Conservation (phyloP, 306 rosid genomes). For the Quercus glauca region DNA sequence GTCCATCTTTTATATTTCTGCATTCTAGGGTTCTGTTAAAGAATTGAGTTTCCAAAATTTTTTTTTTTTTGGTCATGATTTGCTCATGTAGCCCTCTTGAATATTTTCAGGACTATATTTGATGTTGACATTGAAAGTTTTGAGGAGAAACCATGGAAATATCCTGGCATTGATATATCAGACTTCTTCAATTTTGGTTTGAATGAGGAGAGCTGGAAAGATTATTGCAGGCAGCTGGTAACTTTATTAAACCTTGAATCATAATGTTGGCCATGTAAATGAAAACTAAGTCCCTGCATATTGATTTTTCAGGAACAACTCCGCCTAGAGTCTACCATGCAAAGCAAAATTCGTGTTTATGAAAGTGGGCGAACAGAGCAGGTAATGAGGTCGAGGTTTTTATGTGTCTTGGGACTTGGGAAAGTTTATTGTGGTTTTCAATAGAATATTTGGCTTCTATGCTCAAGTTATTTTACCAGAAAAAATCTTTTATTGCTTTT, state of each 20-base stretch:
- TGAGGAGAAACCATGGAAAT: slow-evolving; percentile 97
- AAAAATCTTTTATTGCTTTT: background rate
- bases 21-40: background rate
- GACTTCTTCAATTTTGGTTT: slow-evolving; percentile 94
- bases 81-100: slow-evolving; percentile 24
- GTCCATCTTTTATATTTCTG: background rate
- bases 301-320: slow-evolving; percentile 74
- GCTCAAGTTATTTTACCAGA: background rate
- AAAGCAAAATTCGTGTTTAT: slow-evolving; percentile 94
- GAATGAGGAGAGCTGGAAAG: slow-evolving; percentile 95
- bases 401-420: background rate
- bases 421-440: background rate
- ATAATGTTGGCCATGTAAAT: slow-evolving; percentile 6
- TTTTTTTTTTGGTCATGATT: background rate
- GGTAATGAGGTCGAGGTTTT: slow-evolving; percentile 40
- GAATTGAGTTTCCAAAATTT: slow-evolving; percentile 9
- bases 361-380: slow-evolving; percentile 98
- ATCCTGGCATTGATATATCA: slow-evolving; percentile 67
- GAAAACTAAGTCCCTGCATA: slow-evolving; percentile 19
- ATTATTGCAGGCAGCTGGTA: slow-evolving; percentile 99
- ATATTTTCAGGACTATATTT: slow-evolving; percentile 82
- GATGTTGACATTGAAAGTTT: slow-evolving; percentile 86
- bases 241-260: slow-evolving; percentile 9
- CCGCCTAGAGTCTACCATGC: slow-evolving; percentile 98
- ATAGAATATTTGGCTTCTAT: slow-evolving; percentile 3